phyloP scores from a whole-genome alignment of 768 basidiomycete species.

The Boletus fagicola region DNA sequence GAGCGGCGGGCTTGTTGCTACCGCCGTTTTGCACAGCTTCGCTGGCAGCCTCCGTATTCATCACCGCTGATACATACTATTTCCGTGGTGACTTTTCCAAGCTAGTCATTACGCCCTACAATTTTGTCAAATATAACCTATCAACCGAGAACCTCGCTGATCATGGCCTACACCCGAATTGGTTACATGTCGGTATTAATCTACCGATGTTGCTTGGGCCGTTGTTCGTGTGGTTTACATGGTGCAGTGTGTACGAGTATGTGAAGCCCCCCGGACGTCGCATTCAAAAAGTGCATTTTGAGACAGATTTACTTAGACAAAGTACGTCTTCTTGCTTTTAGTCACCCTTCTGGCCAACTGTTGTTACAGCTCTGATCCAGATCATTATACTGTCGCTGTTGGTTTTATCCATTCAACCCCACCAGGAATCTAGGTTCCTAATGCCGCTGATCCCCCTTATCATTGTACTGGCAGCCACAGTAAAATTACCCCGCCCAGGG shows the following conservation, averaged over 20 bases:
- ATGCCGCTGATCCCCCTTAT: constrained; percentile 35
- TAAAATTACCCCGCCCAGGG: constrained; percentile 27
- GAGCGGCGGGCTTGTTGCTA: constrained; percentile 10
- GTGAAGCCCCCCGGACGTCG: not conserved
- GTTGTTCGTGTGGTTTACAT: constrained; percentile 26
- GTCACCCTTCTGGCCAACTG: not conserved
- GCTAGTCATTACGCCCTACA: constrained; percentile 35
- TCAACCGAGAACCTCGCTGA: constrained; percentile 35
- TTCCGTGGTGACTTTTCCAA: constrained; percentile 26
- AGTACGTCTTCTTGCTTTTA: constrained; percentile 7
- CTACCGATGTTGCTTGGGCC: constrained; percentile 41
- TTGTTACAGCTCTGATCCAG: constrained; percentile 29
- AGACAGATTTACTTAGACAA: constrained; percentile 15
- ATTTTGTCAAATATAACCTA: constrained; percentile 40
- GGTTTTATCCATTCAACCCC: constrained; percentile 35
- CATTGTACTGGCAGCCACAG: constrained; percentile 30
- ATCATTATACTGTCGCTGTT: constrained; percentile 30
- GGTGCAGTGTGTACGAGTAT: constrained; percentile 10
- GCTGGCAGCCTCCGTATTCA: constrained; percentile 14
- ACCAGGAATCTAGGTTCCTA: constrained; percentile 42
- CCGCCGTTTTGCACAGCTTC: constrained; percentile 23
- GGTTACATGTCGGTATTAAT: constrained; percentile 41
- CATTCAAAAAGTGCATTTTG: constrained; percentile 8
- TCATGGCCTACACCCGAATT: constrained; percentile 41
- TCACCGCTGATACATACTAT: constrained; percentile 34